Conservation (phyloP, 805 yeast species). For the Lipomyces starkeyi region DNA sequence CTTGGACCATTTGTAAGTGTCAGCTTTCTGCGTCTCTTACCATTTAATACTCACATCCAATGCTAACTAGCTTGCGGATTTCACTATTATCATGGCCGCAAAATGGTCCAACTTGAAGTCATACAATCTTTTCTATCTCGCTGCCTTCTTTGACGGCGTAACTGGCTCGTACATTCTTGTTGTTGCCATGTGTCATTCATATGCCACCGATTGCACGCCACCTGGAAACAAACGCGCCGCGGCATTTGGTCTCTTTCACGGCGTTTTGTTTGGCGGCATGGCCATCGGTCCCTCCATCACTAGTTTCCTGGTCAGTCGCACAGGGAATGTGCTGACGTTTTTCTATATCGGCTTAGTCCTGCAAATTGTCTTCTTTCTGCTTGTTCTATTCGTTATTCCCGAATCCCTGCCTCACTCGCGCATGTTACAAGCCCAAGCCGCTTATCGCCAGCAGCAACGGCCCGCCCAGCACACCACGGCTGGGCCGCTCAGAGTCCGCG, state of each 20-base stretch:
- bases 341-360: conserved; percentile 27
- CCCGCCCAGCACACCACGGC: neutral
- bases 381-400: conserved; percentile 23
- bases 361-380: conserved; percentile 17
- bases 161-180: conserved; percentile 29
- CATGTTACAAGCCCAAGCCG: conserved; percentile 17
- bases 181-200: conserved; percentile 34
- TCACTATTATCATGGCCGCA: conserved; percentile 20
- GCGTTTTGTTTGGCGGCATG: conserved; percentile 25
- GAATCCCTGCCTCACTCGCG: conserved; percentile 23
- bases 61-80: conserved; percentile 18
- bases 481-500: conserved; percentile 8
- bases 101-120: conserved; percentile 25
- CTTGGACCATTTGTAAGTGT: conserved; percentile 28
- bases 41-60: neutral
- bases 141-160: conserved; percentile 26
- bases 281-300: conserved; percentile 34
- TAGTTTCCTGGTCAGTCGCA: conserved; percentile 16
- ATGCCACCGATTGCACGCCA: conserved; percentile 29
- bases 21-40: neutral
- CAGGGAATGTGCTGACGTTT: conserved; percentile 23
- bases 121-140: conserved; percentile 21
- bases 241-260: conserved; percentile 32
- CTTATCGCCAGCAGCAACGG: conserved; percentile 15
- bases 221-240: conserved; percentile 28